These are phyloP conservation scores for Paecilomyces niveus DNA, from an alignment of 2,329 filamentous ascomycete species.

Conservation along the genomic window DNA sequence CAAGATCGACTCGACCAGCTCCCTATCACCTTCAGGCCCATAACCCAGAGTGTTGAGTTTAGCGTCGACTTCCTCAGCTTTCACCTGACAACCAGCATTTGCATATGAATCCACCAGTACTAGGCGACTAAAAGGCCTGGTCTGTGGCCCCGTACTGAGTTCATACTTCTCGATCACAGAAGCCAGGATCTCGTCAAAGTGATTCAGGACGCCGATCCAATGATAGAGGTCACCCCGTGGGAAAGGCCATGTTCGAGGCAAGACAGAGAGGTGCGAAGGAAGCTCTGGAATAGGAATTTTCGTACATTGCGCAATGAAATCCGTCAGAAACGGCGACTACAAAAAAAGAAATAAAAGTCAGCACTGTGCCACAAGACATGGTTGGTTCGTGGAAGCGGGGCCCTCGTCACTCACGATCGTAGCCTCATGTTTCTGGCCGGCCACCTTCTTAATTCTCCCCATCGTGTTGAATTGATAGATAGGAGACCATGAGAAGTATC, in stretches of 20 bases:
- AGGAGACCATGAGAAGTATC: conserved; percentile 35
- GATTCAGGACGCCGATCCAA: conserved; percentile 91
- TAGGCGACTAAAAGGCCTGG: conserved; percentile 57
- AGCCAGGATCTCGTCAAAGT: conserved; percentile 85
- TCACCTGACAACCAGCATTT: conserved; percentile 53
- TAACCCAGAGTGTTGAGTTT: conserved; percentile 58
- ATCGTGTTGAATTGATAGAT: conserved; percentile 29
- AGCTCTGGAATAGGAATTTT: conserved; percentile 62
- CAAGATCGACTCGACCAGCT: conserved; percentile 72
- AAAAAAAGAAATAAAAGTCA: conserved; percentile 16
- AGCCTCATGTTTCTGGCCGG: conserved; percentile 45
- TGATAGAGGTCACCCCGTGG: conserved; percentile 94
- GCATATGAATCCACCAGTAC: conserved; percentile 38
- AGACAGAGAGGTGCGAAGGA: conserved; percentile 66
- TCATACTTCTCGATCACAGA: conserved; percentile 73
- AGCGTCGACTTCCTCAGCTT: conserved; percentile 46
- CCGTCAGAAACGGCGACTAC: conserved; percentile 79
- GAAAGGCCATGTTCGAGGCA: conserved; percentile 89
- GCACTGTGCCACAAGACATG: conserved; percentile 6
- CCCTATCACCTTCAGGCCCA: conserved; percentile 66
- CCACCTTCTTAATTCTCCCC: conserved; percentile 49
- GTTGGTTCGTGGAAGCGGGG: conserved; percentile 6
- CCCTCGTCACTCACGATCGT: conserved; percentile 37
- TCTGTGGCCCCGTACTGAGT: conserved; percentile 73
- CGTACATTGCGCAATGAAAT: conserved; percentile 67